Evolutionary conservation across 2,329 filamentous ascomycete species (phyloP), one percentile per base, ranked within the genome.

Genomic region (Alternaria ventricosa): DNA sequence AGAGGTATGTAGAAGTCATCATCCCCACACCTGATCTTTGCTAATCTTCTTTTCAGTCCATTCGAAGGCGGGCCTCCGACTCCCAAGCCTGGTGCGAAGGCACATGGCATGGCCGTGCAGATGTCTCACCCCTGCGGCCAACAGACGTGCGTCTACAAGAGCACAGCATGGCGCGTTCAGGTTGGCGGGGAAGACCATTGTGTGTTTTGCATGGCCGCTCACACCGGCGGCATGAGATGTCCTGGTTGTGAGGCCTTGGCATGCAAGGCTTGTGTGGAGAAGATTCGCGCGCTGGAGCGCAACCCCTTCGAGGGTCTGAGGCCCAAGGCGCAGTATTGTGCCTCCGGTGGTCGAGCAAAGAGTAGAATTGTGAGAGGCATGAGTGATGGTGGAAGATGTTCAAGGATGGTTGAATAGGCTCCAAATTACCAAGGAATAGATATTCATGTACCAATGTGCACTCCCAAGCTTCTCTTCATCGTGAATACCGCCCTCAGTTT

Each of bases 231-330:
- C 13, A 57, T 43, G 33, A 49, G 61, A 20, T 70, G 68, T n/a
- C 62, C 64, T 45, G 59, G 46, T 4, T 70, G 66, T 33, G 49
- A 70, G 55, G 68, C 64, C 8, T 13, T 70, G 56, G 66, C 68
- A 4, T 70, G 68, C n/a, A 25, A 30, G 33, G 25, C 46, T 4
- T 70, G 68, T 22, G 15, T 65, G 20, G 22, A n/a, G 1, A 28
- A 50, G 49, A 55, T 68, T 28, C 22, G 18, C 1, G 47, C 3
- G 20, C 15, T 58, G 18, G 64, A 68, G 49, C 49, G 56, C 2
- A 57, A 30, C 3, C 20, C 36, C 1, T 62, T 56, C 36, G 43
- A 33, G 25, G 55, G 62, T 5, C 3, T 55, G 2, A 23, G 45
- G 1, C 54, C 41, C 11, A 63, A 55, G 43, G 36, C 27, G 10